Evolutionary conservation across 2,329 filamentous ascomycete species (phyloP).

Genomic region (Aureobasidium sp.): DNA sequence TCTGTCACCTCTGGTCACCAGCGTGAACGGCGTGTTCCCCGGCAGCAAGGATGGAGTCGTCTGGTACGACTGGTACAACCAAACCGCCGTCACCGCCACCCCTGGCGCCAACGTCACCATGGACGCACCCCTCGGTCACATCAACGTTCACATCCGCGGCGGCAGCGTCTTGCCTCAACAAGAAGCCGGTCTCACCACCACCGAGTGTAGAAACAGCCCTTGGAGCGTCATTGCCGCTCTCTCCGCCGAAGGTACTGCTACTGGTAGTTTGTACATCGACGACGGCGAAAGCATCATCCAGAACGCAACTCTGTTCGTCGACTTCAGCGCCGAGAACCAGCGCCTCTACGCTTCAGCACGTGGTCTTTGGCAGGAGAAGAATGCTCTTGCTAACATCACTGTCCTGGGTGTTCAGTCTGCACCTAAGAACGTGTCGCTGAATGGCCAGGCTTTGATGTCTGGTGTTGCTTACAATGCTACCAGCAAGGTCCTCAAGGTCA

Average conservation of each 20-base stretch:
- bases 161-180: conserved; percentile 61
- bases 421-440: conserved; percentile 40
- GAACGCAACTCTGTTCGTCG: conserved; percentile 46
- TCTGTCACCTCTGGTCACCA: conserved; percentile 51
- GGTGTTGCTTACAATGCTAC: conserved; percentile 43
- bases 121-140: conserved; percentile 55
- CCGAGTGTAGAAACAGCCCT: conserved; percentile 51
- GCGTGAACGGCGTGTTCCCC: conserved; percentile 62
- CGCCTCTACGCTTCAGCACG: conserved; percentile 41
- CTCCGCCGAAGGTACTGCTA: conserved; percentile 45
- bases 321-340: conserved; percentile 39
- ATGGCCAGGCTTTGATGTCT: conserved; percentile 32
- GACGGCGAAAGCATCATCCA: conserved; percentile 62
- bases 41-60: conserved; percentile 50
- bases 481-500: conserved; percentile 43
- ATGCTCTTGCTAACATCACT: conserved; percentile 53
- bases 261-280: conserved; percentile 62
- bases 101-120: conserved; percentile 53
- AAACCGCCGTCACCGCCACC: conserved; percentile 43
- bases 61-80: conserved; percentile 79
- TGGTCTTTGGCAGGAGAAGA: conserved; percentile 48
- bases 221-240: conserved; percentile 62
- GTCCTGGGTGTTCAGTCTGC: conserved; percentile 46
- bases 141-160: conserved; percentile 63
- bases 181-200: conserved; percentile 59